These are phyloP conservation scores for Colletotrichum sp. DNA, from an alignment of 2,329 filamentous ascomycete species.

Conservation along the genomic window DNA sequence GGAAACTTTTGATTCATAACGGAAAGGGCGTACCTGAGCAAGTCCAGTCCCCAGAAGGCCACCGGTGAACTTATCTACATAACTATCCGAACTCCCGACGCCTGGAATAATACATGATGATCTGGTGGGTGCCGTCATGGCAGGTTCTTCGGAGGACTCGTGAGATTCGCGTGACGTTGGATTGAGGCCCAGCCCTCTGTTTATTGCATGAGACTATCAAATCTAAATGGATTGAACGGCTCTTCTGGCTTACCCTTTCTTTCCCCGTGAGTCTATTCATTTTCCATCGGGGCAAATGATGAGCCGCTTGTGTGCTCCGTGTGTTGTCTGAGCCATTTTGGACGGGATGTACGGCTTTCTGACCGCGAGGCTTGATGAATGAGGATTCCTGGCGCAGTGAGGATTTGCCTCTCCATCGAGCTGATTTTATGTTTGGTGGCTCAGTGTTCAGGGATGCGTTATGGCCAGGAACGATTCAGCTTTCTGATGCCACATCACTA, in stretches of 20 bases:
- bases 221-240: conserved; percentile 30
- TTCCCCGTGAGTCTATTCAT: conserved; percentile 51
- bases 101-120: conserved; percentile 66
- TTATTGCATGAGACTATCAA: neutral
- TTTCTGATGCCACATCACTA: neutral
- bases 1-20: neutral
- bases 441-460: neutral
- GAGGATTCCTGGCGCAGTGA: neutral
- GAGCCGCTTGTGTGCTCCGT: conserved; percentile 43
- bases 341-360: neutral
- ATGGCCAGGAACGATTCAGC: neutral
- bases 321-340: neutral
- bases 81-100: conserved; percentile 57
- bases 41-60: conserved; percentile 61
- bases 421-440: neutral
- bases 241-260: conserved; percentile 39
- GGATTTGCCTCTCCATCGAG: neutral
- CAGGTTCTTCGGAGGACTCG: conserved; percentile 57
- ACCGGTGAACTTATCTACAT: conserved; percentile 53
- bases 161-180: conserved; percentile 66
- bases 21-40: conserved; percentile 43
- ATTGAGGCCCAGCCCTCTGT: conserved; percentile 35
- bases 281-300: conserved; percentile 59
- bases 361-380: neutral
- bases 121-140: conserved; percentile 57